phyloP scores from a whole-genome alignment of 495 filamentous ascomycete species.

The Aspergillus funiculosus region DNA sequence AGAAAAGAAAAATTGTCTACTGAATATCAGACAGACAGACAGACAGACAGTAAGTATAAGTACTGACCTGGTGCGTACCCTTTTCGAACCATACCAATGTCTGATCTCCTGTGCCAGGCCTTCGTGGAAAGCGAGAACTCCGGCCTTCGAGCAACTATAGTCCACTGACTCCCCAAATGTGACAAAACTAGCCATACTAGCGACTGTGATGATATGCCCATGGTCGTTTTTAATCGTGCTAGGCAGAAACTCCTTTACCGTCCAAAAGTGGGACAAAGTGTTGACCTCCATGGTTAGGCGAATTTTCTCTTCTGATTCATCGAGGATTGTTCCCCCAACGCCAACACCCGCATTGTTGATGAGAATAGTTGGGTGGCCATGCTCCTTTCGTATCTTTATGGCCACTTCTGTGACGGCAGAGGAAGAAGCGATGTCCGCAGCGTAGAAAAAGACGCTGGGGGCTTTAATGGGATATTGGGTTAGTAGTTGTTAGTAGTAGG shows the following conservation, averaged over 20 bases:
- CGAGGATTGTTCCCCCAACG: constrained; percentile 55
- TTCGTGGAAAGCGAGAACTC: constrained; percentile 62
- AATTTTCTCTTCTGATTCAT: constrained; percentile 49
- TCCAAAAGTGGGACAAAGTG: constrained; percentile 61
- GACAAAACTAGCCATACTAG: constrained; percentile 55
- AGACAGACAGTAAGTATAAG: no score
- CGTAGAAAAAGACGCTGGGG: constrained; percentile 53
- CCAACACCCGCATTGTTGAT: constrained; percentile 73
- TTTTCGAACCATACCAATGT: constrained; percentile 55
- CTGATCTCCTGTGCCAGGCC: constrained; percentile 58
- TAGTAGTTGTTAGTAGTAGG: no score
- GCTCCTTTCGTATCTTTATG: constrained; percentile 42
- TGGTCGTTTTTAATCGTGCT: constrained; percentile 58
- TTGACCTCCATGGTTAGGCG: constrained; percentile 68
- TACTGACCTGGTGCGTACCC: constrained; percentile 63
- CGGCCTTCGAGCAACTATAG: constrained; percentile 64
- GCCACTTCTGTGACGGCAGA: constrained; percentile 43
- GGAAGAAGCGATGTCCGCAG: constrained; percentile 58
- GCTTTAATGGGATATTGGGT: no score
- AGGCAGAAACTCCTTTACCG: constrained; percentile 61
- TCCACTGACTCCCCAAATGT: constrained; percentile 60
- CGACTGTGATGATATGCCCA: constrained; percentile 69
- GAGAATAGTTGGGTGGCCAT: constrained; percentile 62
- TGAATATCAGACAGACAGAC: no score
- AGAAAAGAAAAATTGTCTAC: no score